Conservation (phyloP, 345 rosid genomes). For the Brassica nigra region DNA sequence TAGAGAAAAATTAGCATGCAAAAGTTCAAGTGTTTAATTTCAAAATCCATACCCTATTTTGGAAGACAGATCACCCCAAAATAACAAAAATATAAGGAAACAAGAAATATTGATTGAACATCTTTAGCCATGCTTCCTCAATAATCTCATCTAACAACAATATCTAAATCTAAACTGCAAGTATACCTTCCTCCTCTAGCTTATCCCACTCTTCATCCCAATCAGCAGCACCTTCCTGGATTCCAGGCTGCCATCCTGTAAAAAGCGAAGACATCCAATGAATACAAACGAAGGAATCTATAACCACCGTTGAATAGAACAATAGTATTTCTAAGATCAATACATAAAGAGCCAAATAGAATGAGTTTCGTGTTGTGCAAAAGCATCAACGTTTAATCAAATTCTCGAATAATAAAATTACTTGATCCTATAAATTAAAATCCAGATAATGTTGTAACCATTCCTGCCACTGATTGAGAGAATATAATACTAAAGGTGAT, state of each 20-base stretch:
- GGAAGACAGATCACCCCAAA: slow-evolving; percentile 1
- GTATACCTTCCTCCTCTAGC: slow-evolving; percentile 74
- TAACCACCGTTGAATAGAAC: neutral
- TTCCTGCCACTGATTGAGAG: slow-evolving; percentile 1
- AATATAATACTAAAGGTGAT: neutral
- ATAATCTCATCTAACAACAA: slow-evolving; percentile 7
- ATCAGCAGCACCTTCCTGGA: slow-evolving; percentile 91
- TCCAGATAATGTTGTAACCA: neutral
- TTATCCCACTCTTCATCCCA: slow-evolving; percentile 99
- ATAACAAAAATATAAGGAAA: too few relatives aligned
- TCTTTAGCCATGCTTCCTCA: slow-evolving; percentile 16
- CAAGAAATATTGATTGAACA: neutral
- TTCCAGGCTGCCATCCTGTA: slow-evolving; percentile 95
- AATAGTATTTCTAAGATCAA: neutral
- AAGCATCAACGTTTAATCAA: slow-evolving; percentile 1
- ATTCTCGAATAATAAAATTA: neutral
- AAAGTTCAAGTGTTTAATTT: neutral
- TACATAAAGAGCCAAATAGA: neutral
- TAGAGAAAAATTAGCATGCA: slow-evolving; percentile 21
- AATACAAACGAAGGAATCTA: slow-evolving; percentile 18
- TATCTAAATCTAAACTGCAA: too few relatives aligned
- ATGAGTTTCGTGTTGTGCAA: neutral
- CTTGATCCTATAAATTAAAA: neutral
- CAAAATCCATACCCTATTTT: neutral
- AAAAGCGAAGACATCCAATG: slow-evolving; percentile 17